These are phyloP conservation scores for Rhodotorula sp. DNA, from an alignment of 1,284 basidiomycete genomes.

Conservation along the genomic window DNA sequence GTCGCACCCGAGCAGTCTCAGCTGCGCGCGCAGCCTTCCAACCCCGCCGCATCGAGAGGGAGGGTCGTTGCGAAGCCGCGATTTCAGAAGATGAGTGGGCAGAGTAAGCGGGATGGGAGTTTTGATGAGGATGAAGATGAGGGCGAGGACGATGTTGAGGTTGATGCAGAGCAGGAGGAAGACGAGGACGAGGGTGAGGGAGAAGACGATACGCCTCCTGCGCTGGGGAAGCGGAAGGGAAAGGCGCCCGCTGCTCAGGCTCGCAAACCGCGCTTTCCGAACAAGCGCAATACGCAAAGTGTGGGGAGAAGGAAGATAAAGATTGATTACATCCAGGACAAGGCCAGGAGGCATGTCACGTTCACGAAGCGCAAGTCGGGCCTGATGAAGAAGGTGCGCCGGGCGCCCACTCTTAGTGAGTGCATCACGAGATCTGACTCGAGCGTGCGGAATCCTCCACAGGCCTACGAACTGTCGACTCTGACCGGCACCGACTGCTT, in stretches of 20 bases:
- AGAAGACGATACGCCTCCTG: not conserved
- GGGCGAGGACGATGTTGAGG: not conserved
- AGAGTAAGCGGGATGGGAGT: not conserved
- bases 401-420: conserved; percentile 25
- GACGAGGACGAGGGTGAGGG: conserved; percentile 16
- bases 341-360: conserved; percentile 78
- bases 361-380: conserved; percentile 99
- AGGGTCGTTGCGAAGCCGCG: not conserved
- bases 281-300: conserved; percentile 36
- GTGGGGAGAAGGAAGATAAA: conserved; percentile 90
- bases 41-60: not conserved
- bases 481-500: conserved; percentile 96
- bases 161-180: not conserved
- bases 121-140: not conserved
- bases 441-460: conserved; percentile 15
- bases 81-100: not conserved
- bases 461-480: conserved; percentile 97
- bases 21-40: not conserved
- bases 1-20: conserved; percentile 4
- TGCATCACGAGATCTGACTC: too few species aligned
- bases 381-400: conserved; percentile 95
- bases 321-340: conserved; percentile 82
- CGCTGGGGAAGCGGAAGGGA: not conserved
- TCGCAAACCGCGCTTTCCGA: conserved; percentile 3
- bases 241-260: conserved; percentile 4